phyloP scores from a whole-genome alignment of 1,284 basidiomycete genomes.

The Ganoderma multipileum region DNA sequence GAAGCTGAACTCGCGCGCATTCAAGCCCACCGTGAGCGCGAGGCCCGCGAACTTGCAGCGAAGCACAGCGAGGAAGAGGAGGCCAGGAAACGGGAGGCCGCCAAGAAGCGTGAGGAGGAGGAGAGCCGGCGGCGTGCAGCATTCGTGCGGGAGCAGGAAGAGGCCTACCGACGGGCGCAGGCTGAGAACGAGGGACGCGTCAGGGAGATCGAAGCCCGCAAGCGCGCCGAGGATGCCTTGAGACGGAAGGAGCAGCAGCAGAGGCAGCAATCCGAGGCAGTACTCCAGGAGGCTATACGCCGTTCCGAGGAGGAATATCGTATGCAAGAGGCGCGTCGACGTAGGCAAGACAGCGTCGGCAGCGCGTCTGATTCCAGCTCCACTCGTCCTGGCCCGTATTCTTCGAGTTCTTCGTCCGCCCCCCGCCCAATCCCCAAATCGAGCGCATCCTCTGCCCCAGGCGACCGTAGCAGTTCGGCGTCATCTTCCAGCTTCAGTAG shows the following conservation, averaged over 20 bases:
- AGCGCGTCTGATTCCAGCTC: slow-evolving; percentile 27
- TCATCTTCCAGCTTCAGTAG: slow-evolving; percentile 39
- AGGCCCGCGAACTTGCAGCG: slow-evolving; percentile 17
- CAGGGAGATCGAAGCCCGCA: slow-evolving; percentile 23
- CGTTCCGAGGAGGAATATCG: slow-evolving; percentile 26
- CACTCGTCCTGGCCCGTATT: slow-evolving; percentile 12
- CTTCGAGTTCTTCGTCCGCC: slow-evolving; percentile 30
- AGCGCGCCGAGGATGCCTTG: slow-evolving; percentile 25
- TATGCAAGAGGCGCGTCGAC: slow-evolving; percentile 21
- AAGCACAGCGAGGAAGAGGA: slow-evolving; percentile 16
- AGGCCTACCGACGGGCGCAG: slow-evolving; percentile 21
- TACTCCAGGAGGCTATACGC: slow-evolving; percentile 23
- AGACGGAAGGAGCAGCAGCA: slow-evolving; percentile 17
- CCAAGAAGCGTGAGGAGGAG: slow-evolving; percentile 14
- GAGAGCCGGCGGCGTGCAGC: slow-evolving; percentile 12
- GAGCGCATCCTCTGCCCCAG: slow-evolving; percentile 33
- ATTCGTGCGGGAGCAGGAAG: slow-evolving; percentile 26
- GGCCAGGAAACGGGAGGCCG: slow-evolving; percentile 14
- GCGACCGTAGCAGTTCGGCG: slow-evolving; percentile 39
- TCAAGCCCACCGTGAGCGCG: slow-evolving; percentile 12
- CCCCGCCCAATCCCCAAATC: slow-evolving; percentile 34
- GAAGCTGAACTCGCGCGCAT: slow-evolving; percentile 30
- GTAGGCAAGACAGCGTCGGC: slow-evolving; percentile 39
- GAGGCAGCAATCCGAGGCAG: slow-evolving; percentile 16
- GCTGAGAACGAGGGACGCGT: slow-evolving; percentile 18